phyloP scores from a whole-genome alignment of 495 filamentous ascomycete species.

The Tuber umbilicatum region DNA sequence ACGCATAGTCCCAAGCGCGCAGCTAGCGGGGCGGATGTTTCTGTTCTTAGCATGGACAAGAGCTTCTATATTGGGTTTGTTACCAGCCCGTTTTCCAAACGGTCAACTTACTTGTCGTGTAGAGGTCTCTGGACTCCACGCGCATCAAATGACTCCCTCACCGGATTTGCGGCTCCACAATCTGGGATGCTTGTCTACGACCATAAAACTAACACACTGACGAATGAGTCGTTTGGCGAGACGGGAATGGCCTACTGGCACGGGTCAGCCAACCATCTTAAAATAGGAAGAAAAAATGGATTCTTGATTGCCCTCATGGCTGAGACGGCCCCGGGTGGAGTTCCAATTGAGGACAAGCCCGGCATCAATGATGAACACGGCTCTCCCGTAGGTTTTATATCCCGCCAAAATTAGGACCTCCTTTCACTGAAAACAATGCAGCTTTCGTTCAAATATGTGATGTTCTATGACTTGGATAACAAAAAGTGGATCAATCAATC shows the following conservation, averaged over 20 bases:
- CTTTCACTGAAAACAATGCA: not conserved
- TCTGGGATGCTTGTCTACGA: conserved; percentile 21
- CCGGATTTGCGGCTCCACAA: not conserved
- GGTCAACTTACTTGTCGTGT: not conserved
- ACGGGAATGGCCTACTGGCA: conserved; percentile 23
- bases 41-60: conserved; percentile 7
- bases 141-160: not conserved
- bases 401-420: not conserved
- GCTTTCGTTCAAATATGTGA: conserved; percentile 12
- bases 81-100: not conserved
- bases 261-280: conserved; percentile 13
- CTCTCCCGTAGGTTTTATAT: conserved; percentile 1
- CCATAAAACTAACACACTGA: conserved; percentile 7
- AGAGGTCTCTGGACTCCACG: conserved; percentile 16
- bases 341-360: not conserved
- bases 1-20: conserved; percentile 2
- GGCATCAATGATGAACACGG: conserved; percentile 17
- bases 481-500: conserved; percentile 21
- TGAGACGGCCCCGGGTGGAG: conserved; percentile 11
- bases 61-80: conserved; percentile 24
- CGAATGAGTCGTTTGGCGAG: conserved; percentile 15
- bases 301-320: conserved; percentile 27
- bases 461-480: conserved; percentile 17
- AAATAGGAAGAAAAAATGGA: conserved; percentile 8
- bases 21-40: conserved; percentile 12